Evolutionary conservation across 2,329 filamentous ascomycete species (phyloP), one percentile per base, ranked within the genome.

Genomic region (Epichloe sp.): DNA sequence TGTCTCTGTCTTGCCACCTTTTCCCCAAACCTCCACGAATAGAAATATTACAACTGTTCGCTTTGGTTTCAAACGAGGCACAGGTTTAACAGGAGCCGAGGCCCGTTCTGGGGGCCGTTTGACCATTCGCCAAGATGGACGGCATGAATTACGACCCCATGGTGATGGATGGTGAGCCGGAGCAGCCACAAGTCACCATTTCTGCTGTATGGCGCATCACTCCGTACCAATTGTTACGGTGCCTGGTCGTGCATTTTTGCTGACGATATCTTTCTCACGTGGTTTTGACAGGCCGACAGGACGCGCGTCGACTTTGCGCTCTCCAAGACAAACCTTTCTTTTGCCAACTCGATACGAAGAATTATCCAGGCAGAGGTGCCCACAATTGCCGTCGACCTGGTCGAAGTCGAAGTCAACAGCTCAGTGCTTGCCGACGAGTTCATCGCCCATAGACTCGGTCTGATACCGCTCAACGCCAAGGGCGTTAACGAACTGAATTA

Each of bases 381-480:
- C 11, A 96, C 88, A 23, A 83, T 97, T 60, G 90, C 93, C 56
- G 90, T 97, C 67, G 91, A 98, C 63, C 79, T 95, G 14, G 90
- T 97, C 56, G 88, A 97, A 68, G 83, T 98, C 57, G 84, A 94
- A 63, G 79, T 78, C 62, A 98, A 98, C 74, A 95, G 86, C 52
- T 94, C 90, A n/a, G 90, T 96, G 4, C 81, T 97, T 14, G 87
- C 91, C 54, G 91, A 98, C 69, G 91, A 98, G 69, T 95, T 97
- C 68, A 83, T 98, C 58, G 85, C 88, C 47, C 91, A 97, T 69
- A 85, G 91, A 44, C 78, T 98, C 14, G 91, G 93, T 35, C 80
- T 97, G 45, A 82, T 97, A 52, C 93, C 93, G 1, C 80, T 98
- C 46, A 83, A 85, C 65, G 87, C 88, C 52, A 86, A 87, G 62